Evolutionary conservation across 345 rosid species (phyloP).

Genomic region (Passiflora organensis): DNA sequence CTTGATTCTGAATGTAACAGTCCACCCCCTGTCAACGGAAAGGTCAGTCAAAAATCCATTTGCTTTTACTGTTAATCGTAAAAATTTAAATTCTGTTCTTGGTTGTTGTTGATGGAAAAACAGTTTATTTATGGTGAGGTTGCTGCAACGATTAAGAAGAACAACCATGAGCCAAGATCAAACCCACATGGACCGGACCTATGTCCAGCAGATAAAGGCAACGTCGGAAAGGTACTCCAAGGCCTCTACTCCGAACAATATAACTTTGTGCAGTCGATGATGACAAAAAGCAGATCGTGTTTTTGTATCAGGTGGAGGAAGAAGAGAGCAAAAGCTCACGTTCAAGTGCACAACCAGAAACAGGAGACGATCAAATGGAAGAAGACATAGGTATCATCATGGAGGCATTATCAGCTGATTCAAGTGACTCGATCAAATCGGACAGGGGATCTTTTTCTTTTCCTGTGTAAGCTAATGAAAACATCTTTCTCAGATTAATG

Average conservation of each 20-base stretch:
- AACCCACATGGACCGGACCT: constrained; percentile 6
- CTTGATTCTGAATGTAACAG: constrained; percentile 8
- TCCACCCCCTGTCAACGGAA: constrained; percentile 27
- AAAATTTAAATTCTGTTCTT: background rate
- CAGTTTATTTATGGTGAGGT: constrained; percentile 36
- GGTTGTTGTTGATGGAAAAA: background rate
- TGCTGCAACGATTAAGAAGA: constrained; percentile 9
- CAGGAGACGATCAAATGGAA: constrained; percentile 8
- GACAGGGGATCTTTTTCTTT: constrained; percentile 64
- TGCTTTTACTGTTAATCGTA: background rate
- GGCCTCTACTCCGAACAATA: too few species aligned
- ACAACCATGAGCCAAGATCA: constrained; percentile 6
- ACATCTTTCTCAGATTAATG: background rate
- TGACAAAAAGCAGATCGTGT: too few species aligned
- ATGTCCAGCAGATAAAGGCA: constrained; percentile 6
- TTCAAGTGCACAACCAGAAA: constrained; percentile 2
- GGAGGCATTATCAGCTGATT: constrained; percentile 28
- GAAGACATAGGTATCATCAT: constrained; percentile 16
- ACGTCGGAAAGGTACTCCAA: constrained; percentile 10
- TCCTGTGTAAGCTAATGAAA: constrained; percentile 47
- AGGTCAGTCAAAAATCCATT: constrained; percentile 24
- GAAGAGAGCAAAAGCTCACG: constrained; percentile 15
- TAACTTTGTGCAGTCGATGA: too few species aligned
- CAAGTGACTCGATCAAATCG: constrained; percentile 47
- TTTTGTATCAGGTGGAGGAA: constrained; percentile 30